These are phyloP conservation scores for Magnolia kwangsiensis DNA, from an alignment of 164 flowering plant genomes.

Conservation along the genomic window DNA sequence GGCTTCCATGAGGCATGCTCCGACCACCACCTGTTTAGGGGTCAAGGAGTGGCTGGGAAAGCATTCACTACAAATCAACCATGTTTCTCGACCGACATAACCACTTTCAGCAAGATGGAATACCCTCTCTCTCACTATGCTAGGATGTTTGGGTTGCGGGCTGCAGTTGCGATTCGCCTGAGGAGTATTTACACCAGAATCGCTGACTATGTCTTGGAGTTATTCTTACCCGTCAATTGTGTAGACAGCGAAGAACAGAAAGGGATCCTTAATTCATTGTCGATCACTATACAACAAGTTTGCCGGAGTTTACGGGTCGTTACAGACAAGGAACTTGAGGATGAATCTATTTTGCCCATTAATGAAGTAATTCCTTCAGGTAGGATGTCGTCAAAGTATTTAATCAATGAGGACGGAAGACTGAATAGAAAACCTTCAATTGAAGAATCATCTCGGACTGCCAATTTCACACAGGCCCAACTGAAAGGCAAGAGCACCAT, in stretches of 20 bases:
- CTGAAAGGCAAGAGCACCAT: conserved; percentile 16
- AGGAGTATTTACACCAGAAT: conserved; percentile 41
- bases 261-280: conserved; percentile 43
- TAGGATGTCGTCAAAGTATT: conserved; percentile 5
- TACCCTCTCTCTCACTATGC: conserved; percentile 92
- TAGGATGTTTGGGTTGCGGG: conserved; percentile 47
- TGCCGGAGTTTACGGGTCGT: conserved; percentile 45
- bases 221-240: conserved; percentile 40
- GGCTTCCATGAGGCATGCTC: conserved; percentile 92
- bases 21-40: conserved; percentile 76
- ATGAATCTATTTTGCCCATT: conserved; percentile 22
- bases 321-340: conserved; percentile 50
- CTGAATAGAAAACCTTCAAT: conserved; percentile 15
- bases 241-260: conserved; percentile 29
- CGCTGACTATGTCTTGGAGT: conserved; percentile 60
- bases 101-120: conserved; percentile 48
- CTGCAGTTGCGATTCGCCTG: conserved; percentile 71
- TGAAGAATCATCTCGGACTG: conserved; percentile 26
- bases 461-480: conserved; percentile 23
- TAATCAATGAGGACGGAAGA: not conserved
- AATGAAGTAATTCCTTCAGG: conserved; percentile 32
- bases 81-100: conserved; percentile 64
- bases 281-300: conserved; percentile 39
- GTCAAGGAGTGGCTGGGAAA: conserved; percentile 76
- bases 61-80: conserved; percentile 74